Conservation (phyloP, 805 yeast species). For the Hanseniaspora opuntiae region DNA sequence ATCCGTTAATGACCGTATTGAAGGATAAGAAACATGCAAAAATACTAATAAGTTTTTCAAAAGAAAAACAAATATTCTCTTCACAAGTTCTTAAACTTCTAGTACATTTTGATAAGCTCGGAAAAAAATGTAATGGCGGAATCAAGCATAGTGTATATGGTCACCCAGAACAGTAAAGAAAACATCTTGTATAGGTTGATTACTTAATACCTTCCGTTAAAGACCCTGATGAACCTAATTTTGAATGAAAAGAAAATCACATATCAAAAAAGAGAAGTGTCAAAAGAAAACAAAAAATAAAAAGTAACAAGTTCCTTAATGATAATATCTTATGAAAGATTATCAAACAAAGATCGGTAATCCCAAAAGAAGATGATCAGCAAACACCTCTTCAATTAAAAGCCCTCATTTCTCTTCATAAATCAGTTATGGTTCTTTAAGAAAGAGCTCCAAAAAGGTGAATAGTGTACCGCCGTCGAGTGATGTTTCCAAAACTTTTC, state of each 20-base stretch:
- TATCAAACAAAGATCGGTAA: background rate
- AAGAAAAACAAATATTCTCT: background rate
- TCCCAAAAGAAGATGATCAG: background rate
- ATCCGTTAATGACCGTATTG: constrained; percentile 12
- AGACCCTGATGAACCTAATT: background rate
- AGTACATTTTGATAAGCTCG: constrained; percentile 12
- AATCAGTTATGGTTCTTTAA: background rate
- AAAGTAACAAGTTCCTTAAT: background rate
- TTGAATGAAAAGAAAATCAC: background rate
- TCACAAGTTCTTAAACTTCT: background rate
- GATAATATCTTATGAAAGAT: background rate
- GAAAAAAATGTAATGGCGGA: constrained; percentile 11
- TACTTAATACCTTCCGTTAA: background rate
- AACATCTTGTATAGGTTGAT: background rate
- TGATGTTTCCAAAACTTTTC: constrained; percentile 12
- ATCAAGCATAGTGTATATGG: constrained; percentile 12
- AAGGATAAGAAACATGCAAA: background rate
- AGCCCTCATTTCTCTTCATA: background rate
- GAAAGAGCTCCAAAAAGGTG: background rate
- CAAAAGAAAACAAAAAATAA: background rate
- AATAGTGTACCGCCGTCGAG: constrained; percentile 11
- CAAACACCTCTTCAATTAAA: background rate
- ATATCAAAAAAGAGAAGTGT: background rate
- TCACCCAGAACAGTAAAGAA: background rate
- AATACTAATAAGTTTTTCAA: constrained; percentile 1